Evolutionary conservation across 768 basidiomycete species (phyloP), one percentile per base, ranked within the genome.

Genomic region (Lepiota venenata): DNA sequence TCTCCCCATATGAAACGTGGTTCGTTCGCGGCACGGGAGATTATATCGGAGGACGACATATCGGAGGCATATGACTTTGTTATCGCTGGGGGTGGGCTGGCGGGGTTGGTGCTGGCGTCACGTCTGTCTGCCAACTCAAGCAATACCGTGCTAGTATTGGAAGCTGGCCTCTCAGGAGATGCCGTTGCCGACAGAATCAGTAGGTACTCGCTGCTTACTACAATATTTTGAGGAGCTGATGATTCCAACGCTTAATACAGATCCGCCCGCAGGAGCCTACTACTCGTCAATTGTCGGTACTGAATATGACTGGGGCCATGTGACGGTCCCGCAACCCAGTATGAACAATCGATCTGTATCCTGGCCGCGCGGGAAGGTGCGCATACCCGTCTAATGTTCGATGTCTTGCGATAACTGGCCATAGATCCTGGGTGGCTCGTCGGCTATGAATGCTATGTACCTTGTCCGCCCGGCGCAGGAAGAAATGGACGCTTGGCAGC

Each of bases 401-500:
- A 42, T 18, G 9, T 48, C 14, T 20, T 50, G 27, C 2, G 6
- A 21, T 7, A 37, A 38, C 32, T 21, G 14, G 11, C 36, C 32
- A 45, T 20, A 68, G 68, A 61, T 82, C 35, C 73, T 85, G 35
- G 84, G 84, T 52, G 84, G 84, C 5, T 81, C 77, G 1, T 75
- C 81, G 32, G 83, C 83, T 4, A 75, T 84, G 61, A 87, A 87
- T 68, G 83, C 81, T 25, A 70, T 85, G 70, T 84, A 81, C 68
- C 71, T 77, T 59, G 75, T 82, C 32, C 73, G 78, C n/a, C 79
- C 80, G 4, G 72, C 73, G 35, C 60, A 67, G 49, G 54, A 70
- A 45, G 81, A 82, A 60, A 58, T 81, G 53, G 72, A 82, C 57
- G 66, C 74, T 2, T 81, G 77, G 76, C 57, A 69, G 0, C 38